Evolutionary conservation across 768 basidiomycete genomes (phyloP).

Genomic region (Phanerodontia chrysosporium): DNA sequence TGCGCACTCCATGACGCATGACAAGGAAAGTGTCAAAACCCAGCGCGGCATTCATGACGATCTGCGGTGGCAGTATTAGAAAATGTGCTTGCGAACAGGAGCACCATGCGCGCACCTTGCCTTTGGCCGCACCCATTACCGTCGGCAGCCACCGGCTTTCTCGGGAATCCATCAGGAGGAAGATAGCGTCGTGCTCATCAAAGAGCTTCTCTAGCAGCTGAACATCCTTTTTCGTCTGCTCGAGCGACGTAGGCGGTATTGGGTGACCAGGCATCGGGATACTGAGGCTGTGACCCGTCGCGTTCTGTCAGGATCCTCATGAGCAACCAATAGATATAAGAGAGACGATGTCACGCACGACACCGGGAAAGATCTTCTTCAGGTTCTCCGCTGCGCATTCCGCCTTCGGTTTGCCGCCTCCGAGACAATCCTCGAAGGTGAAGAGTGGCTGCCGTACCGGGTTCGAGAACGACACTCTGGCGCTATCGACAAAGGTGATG

Average conservation of each 20-base stretch:
- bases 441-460: constrained; percentile 97
- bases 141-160: constrained; percentile 97
- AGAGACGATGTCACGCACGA: constrained; percentile 49
- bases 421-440: constrained; percentile 88
- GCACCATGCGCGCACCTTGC: constrained; percentile 51
- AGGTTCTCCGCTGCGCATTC: constrained; percentile 82
- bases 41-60: constrained; percentile 90
- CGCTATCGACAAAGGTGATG: constrained; percentile 91
- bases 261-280: constrained; percentile 99
- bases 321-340: not conserved
- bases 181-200: constrained; percentile 84
- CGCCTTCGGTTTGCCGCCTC: constrained; percentile 93
- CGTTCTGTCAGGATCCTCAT: constrained; percentile 49
- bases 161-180: constrained; percentile 96
- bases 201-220: constrained; percentile 70
- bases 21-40: constrained; percentile 97
- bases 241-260: constrained; percentile 54
- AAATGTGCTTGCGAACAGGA: not conserved
- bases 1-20: constrained; percentile 87
- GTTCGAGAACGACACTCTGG: constrained; percentile 92
- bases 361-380: constrained; percentile 88
- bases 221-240: constrained; percentile 65
- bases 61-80: constrained; percentile 41
- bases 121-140: constrained; percentile 76
- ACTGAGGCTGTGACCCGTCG: constrained; percentile 69